These are phyloP conservation scores for Pyrus hybrid DNA, from an alignment of 331 rosid genomes.

Conservation along the genomic window DNA sequence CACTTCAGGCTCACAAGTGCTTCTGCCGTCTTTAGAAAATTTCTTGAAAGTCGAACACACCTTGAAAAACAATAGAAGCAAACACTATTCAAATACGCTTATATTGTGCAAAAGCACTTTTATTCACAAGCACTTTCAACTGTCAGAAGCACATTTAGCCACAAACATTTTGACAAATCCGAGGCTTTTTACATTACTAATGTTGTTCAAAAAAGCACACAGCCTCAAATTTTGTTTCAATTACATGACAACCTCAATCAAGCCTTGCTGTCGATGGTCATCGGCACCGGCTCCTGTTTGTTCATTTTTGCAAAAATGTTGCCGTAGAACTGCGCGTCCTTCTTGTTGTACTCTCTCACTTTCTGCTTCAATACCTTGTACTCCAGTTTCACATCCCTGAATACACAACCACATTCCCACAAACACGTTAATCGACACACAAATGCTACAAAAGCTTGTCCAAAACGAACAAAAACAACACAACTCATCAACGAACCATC, in stretches of 20 bases:
- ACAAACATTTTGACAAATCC: neutral
- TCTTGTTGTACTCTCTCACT: constrained; percentile 28
- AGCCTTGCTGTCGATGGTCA: constrained; percentile 56
- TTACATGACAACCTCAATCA: constrained; percentile 1
- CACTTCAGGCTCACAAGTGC: no score
- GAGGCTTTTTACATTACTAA: neutral
- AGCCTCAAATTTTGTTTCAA: neutral
- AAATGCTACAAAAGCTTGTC: no score
- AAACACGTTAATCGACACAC: no score
- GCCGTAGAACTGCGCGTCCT: constrained; percentile 28
- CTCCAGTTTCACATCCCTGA: constrained; percentile 30
- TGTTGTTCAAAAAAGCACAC: neutral
- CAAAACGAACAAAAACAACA: neutral
- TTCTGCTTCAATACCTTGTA: constrained; percentile 27
- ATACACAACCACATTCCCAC: no score
- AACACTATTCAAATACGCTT: no score
- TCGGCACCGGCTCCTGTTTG: constrained; percentile 46
- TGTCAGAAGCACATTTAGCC: no score
- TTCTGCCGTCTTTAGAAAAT: no score
- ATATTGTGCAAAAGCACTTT: no score
- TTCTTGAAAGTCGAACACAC: no score
- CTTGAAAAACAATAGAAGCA: no score
- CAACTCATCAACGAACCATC: neutral
- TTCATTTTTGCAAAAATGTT: constrained; percentile 44
- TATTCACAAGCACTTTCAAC: no score